Base-by-base conservation (phyloP, 2,329 filamentous ascomycete species). In the Aspergillus felis region DNA sequence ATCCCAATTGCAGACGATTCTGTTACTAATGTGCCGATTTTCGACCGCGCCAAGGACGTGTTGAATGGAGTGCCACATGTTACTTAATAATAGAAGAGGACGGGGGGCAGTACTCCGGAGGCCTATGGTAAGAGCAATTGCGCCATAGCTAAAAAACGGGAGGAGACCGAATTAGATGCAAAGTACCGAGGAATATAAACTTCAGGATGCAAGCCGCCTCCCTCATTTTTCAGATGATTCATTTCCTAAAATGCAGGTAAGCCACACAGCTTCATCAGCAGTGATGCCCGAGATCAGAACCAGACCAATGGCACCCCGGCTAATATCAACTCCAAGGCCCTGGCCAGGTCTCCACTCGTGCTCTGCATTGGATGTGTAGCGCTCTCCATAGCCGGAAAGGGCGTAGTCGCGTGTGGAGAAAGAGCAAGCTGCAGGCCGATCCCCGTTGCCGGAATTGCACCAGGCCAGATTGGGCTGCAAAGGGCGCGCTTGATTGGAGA, bases 391-490 rank as follows among this genome's bases (percentile, higher is more conserved):
- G 7, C 57, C 29, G 51, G 42, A 48, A 44, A 50, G 54, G 50
- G 46, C 44, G 48, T 49, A 32, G 32, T 42, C 53, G 42, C 57
- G 32, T 66, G 58, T 64, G 61, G 64, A 61, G 63, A 61, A 59
- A 59, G 50, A 49, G 58, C 60, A 53, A 53, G 58, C 63, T 65
- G 61, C 63, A 65, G 61, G 64, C 63, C 58, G 65, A 67, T 67
- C 65, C 63, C 64, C 64, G 65, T 68, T 67, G 59, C 60, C 62
- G 57, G 58, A 58, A 50, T 61, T 48, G 58, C 60, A 55, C 58
- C 66, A 68, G 47, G 44, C 67, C 62, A 35, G 48, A 61, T 65
- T 64, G 50, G 57, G 29, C 4, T 17, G 8, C 42, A 8, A 10
- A 12, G 9, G 17, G 3, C 2, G 1, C 0, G 24, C 27, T 9